Conservation (phyloP, 441 rosid genomes). For the Gossypium davidsonii region DNA sequence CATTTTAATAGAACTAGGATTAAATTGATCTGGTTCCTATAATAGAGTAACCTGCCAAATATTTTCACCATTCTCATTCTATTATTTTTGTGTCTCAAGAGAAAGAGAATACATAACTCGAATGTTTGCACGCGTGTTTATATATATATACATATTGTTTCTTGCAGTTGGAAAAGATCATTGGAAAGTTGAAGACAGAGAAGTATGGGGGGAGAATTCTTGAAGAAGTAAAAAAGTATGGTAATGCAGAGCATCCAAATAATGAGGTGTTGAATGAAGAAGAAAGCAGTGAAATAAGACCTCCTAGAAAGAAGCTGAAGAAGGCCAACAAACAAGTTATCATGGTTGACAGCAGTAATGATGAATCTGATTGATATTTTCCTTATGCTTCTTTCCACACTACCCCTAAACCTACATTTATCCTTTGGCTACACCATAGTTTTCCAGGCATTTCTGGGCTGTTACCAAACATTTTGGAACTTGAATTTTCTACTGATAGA, state of each 20-base stretch:
- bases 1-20: too few species aligned
- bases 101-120: not conserved
- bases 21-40: too few species aligned
- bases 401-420: not conserved
- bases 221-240: conserved; percentile 46
- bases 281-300: conserved; percentile 20
- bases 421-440: not conserved
- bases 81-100: not conserved
- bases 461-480: not conserved
- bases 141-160: not conserved
- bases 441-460: not conserved
- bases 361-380: conserved; percentile 21
- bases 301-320: conserved; percentile 52
- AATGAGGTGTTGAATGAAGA: conserved; percentile 27
- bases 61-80: not conserved
- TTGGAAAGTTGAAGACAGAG: conserved; percentile 74
- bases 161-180: conserved; percentile 74
- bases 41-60: too few species aligned
- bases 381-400: not conserved
- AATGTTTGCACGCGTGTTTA: not conserved
- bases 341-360: conserved; percentile 55
- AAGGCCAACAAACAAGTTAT: conserved; percentile 43
- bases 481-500: too few species aligned
- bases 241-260: conserved; percentile 21
- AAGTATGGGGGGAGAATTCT: conserved; percentile 74